A percentile compares a stretch with the other conserved stretches of the same genome.
Conservation (phyloP, 257 asterid species). For the Pogostemon cablin region DNA sequence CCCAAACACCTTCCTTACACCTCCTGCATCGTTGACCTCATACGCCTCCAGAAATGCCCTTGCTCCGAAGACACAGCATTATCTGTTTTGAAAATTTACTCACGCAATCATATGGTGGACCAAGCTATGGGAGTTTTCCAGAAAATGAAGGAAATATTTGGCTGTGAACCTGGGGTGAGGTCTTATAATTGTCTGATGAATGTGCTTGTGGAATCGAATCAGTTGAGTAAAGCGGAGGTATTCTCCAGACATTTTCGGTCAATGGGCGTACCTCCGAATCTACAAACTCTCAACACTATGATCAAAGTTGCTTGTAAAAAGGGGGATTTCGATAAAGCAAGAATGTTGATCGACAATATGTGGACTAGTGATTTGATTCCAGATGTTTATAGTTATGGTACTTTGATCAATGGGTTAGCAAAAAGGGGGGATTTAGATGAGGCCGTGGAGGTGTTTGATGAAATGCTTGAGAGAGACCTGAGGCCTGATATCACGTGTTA, state of each 20-base stretch:
- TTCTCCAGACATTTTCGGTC: slow-evolving; percentile 56
- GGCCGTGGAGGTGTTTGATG: slow-evolving; percentile 77
- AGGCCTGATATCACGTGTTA: slow-evolving; percentile 74
- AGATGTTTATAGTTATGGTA: slow-evolving; percentile 74
- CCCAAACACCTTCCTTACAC: slow-evolving; percentile 45
- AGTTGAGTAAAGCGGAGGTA: slow-evolving; percentile 67
- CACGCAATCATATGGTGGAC: slow-evolving; percentile 59
- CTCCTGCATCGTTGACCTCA: slow-evolving; percentile 54
- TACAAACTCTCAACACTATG: slow-evolving; percentile 67
- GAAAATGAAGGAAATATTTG: slow-evolving; percentile 67
- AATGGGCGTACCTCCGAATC: slow-evolving; percentile 73
- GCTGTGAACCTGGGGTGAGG: slow-evolving; percentile 72
- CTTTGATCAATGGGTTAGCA: slow-evolving; percentile 65
- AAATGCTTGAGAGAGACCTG: slow-evolving; percentile 75
- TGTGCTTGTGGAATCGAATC: slow-evolving; percentile 69
- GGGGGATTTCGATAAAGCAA: slow-evolving; percentile 59
- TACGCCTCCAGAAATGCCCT: slow-evolving; percentile 50
- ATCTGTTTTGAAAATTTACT: slow-evolving; percentile 59
- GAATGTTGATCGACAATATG: slow-evolving; percentile 45
- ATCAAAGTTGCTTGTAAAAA: slow-evolving; percentile 63
- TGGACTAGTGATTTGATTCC: slow-evolving; percentile 62
- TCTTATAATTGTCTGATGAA: slow-evolving; percentile 76
- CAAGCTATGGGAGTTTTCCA: slow-evolving; percentile 68
- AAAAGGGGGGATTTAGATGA: slow-evolving; percentile 54
- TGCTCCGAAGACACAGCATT: slow-evolving; percentile 75